phyloP scores from a whole-genome alignment of 2,329 filamentous ascomycete species.

The Chaetomiaceae sp. region DNA sequence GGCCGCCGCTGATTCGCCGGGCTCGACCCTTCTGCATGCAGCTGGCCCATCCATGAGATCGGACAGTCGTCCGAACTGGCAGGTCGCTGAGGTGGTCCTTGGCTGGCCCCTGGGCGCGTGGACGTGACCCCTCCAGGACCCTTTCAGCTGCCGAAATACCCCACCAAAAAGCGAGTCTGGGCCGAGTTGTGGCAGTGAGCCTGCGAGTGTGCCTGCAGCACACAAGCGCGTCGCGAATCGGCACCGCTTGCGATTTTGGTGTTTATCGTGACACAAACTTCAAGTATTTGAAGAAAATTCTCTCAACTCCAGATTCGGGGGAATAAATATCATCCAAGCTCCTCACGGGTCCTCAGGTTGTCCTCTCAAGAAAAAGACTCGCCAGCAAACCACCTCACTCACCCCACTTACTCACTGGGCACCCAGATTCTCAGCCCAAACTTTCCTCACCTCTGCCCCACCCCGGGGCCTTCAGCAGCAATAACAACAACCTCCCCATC shows the following conservation, averaged over 20 bases:
- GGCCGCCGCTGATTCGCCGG: background rate
- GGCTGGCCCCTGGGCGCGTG: background rate
- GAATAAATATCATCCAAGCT: background rate
- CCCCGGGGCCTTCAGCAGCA: no score
- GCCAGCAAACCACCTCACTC: no score
- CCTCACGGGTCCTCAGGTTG: background rate
- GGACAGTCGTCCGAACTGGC: background rate
- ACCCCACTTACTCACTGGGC: no score
- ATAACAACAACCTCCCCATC: background rate
- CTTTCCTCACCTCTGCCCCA: no score
- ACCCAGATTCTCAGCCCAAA: no score
- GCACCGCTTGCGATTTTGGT: background rate
- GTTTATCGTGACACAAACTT: background rate
- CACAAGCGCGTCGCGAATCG: background rate
- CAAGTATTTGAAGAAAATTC: no score
- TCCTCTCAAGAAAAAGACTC: no score
- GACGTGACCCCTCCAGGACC: background rate
- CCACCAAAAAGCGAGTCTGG: background rate
- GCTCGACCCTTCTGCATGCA: background rate
- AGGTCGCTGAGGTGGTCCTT: background rate
- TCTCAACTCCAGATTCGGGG: background rate
- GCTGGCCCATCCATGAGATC: background rate
- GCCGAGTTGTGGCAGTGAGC: conserved; percentile 1
- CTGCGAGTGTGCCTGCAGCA: conserved; percentile 6
- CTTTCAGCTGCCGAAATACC: background rate